Conservation (phyloP, 257 asterid species). For the Cynanchum wilfordii region DNA sequence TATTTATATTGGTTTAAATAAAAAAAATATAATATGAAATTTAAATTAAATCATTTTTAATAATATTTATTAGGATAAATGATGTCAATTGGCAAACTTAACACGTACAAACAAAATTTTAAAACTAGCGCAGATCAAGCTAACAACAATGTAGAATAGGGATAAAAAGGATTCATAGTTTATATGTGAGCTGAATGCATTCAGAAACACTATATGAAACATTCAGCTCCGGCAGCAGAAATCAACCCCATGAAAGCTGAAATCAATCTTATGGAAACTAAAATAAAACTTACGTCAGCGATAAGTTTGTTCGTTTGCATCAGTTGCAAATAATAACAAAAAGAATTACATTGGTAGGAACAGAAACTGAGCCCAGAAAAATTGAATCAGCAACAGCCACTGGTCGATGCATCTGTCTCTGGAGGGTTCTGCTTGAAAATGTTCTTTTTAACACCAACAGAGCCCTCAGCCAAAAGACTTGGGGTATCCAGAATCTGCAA, state of each 20-base stretch:
- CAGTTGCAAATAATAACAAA: neutral
- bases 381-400: constrained; percentile 69
- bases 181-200: too few relatives aligned
- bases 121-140: too few relatives aligned
- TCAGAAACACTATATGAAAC: neutral
- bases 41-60: too few relatives aligned
- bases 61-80: too few relatives aligned
- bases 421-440: constrained; percentile 91
- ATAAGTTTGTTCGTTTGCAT: neutral
- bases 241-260: neutral
- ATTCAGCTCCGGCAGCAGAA: neutral
- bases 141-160: too few relatives aligned
- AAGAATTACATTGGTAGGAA: neutral
- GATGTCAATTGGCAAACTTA: too few relatives aligned
- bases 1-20: too few relatives aligned
- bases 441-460: constrained; percentile 68
- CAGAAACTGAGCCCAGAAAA: neutral
- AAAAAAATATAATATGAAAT: too few relatives aligned
- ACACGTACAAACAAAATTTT: too few relatives aligned
- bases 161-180: too few relatives aligned
- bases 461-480: constrained; percentile 76
- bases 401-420: constrained; percentile 57
- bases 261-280: neutral
- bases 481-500: constrained; percentile 91
- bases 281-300: neutral